These are phyloP conservation scores for Penicillium sp. DNA, from an alignment of 2,329 filamentous ascomycete genomes.

Conservation along the genomic window DNA sequence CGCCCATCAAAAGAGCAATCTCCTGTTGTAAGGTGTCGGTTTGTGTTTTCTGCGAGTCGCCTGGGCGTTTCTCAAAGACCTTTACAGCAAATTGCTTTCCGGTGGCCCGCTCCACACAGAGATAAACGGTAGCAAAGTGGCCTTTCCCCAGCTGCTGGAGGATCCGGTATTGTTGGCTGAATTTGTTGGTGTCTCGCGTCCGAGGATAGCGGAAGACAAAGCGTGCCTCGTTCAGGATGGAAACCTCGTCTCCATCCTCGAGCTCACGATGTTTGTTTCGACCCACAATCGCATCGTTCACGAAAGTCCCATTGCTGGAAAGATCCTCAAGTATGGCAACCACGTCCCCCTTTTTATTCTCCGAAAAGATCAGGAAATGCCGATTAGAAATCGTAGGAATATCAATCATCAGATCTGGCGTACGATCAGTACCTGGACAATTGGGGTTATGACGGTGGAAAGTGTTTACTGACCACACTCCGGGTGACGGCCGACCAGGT, in stretches of 20 bases:
- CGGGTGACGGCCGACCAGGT: conserved; percentile 83
- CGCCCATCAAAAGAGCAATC: conserved; percentile 93
- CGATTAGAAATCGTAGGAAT: conserved; percentile 82
- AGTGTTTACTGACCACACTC: conserved; percentile 70
- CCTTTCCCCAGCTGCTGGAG: conserved; percentile 86
- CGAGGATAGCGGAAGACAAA: conserved; percentile 91
- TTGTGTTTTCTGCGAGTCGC: conserved; percentile 76
- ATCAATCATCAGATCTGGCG: conserved; percentile 65
- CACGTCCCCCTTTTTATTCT: conserved; percentile 54
- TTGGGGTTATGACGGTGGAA: neutral
- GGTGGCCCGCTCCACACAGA: conserved; percentile 79
- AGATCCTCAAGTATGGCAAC: conserved; percentile 82
- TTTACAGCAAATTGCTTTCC: conserved; percentile 88
- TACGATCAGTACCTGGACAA: conserved; percentile 13
- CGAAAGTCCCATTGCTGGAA: conserved; percentile 92
- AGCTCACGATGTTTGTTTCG: conserved; percentile 88
- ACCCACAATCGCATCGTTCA: conserved; percentile 86
- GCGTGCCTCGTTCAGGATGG: conserved; percentile 74
- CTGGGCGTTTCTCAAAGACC: conserved; percentile 79
- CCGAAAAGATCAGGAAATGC: conserved; percentile 50
- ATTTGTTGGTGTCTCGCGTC: conserved; percentile 66
- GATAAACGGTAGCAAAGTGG: conserved; percentile 88
- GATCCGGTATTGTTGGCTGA: conserved; percentile 79
- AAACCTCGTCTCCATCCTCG: conserved; percentile 84
- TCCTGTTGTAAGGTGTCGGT: conserved; percentile 87